Evolutionary conservation across 345 rosid genomes (phyloP).

Genomic region (Rhizophora mangle): DNA sequence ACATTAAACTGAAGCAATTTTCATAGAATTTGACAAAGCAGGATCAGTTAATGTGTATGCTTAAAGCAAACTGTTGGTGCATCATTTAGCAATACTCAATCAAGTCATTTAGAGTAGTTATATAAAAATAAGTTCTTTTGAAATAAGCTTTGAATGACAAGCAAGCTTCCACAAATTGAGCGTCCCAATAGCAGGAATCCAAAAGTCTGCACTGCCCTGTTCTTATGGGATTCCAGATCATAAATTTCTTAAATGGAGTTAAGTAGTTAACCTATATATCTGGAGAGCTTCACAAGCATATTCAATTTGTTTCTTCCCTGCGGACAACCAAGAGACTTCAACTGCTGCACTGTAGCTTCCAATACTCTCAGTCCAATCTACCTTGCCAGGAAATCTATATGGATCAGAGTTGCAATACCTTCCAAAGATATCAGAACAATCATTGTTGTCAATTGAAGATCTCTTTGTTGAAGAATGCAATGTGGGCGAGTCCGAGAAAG

Average conservation of each 20-base stretch:
- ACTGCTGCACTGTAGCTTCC: slow-evolving; percentile 55
- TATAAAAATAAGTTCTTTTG: neutral
- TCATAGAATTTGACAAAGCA: neutral
- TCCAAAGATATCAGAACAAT: slow-evolving; percentile 47
- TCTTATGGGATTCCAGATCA: neutral
- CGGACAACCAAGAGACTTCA: slow-evolving; percentile 97
- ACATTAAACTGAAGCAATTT: slow-evolving; percentile 2
- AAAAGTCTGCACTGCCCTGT: neutral
- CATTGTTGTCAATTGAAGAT: slow-evolving; percentile 61
- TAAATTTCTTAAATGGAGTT: slow-evolving; percentile 5
- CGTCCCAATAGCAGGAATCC: neutral
- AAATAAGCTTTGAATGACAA: neutral
- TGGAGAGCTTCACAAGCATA: slow-evolving; percentile 92
- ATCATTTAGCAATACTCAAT: slow-evolving; percentile 1
- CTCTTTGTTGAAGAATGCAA: slow-evolving; percentile 46
- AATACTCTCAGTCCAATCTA: slow-evolving; percentile 79
- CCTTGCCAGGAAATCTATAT: slow-evolving; percentile 72
- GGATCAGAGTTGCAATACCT: slow-evolving; percentile 69
- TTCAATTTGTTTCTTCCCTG: slow-evolving; percentile 86
- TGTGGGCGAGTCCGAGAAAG: slow-evolving; percentile 63
- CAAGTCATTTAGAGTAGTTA: neutral
- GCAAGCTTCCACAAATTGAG: neutral
- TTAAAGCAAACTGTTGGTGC: neutral
- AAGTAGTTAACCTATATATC: slow-evolving; percentile 62
- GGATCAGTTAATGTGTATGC: neutral